Percentiles rank a stretch among this genome's conserved stretches.
Conservation (phyloP, 1,284 basidiomycete genomes). For the Retiboletus flavoniger region DNA sequence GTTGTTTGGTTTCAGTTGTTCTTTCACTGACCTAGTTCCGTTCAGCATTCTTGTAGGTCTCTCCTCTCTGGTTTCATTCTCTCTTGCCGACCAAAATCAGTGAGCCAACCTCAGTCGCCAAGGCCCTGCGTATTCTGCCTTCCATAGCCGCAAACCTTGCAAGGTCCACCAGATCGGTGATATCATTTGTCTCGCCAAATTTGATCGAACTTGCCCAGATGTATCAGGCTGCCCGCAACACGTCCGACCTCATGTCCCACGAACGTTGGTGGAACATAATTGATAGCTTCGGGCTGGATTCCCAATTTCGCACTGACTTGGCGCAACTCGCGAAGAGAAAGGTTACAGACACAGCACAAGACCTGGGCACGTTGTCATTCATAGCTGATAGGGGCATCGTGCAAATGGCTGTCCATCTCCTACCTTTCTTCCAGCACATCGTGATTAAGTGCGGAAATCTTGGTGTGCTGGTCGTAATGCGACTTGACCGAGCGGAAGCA, state of each 20-base stretch:
- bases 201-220: slow-evolving; percentile 71
- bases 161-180: slow-evolving; percentile 39
- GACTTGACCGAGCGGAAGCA: slow-evolving; percentile 45
- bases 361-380: slow-evolving; percentile 57
- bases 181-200: slow-evolving; percentile 80
- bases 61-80: neutral
- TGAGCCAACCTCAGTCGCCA: slow-evolving; percentile 86
- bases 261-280: slow-evolving; percentile 64
- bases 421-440: slow-evolving; percentile 79
- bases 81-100: slow-evolving; percentile 36
- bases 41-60: slow-evolving; percentile 62
- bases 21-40: slow-evolving; percentile 7
- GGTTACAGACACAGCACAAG: slow-evolving; percentile 39
- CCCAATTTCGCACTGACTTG: slow-evolving; percentile 63
- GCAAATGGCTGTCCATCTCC: slow-evolving; percentile 75
- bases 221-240: slow-evolving; percentile 51
- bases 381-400: slow-evolving; percentile 66
- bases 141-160: slow-evolving; percentile 48
- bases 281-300: slow-evolving; percentile 60
- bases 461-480: slow-evolving; percentile 66
- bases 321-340: slow-evolving; percentile 53
- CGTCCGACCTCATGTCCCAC: slow-evolving; percentile 51
- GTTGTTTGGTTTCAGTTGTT: slow-evolving; percentile 23
- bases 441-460: slow-evolving; percentile 79
- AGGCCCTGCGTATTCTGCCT: slow-evolving; percentile 70